Evolutionary conservation across 495 filamentous ascomycete genomes (phyloP).

Genomic region (Penicillium atrosanguineum): DNA sequence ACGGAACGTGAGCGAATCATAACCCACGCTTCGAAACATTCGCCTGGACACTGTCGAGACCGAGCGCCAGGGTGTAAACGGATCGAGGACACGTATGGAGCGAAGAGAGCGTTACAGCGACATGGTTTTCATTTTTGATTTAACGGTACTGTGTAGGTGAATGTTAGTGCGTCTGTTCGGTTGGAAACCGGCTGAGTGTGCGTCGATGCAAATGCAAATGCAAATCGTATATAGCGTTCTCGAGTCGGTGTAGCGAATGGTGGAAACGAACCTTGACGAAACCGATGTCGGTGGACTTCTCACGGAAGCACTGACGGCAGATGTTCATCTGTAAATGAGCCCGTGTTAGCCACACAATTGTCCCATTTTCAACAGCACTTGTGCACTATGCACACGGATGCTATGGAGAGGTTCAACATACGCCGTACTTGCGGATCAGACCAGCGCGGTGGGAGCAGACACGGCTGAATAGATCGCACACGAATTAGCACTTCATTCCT

Average conservation of each 20-base stretch:
- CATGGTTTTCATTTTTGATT: constrained; percentile 33
- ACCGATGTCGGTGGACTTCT: constrained; percentile 94
- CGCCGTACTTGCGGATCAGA: constrained; percentile 98
- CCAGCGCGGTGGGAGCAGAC: constrained; percentile 93
- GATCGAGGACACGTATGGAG: constrained; percentile 39
- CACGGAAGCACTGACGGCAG: constrained; percentile 99
- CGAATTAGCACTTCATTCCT: constrained; percentile 25
- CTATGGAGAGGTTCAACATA: constrained; percentile 50
- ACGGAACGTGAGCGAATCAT: constrained; percentile 15
- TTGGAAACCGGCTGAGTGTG: neutral
- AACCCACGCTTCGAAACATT: constrained; percentile 21
- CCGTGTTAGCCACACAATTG: constrained; percentile 20
- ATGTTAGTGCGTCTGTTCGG: constrained; percentile 11
- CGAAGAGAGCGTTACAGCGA: constrained; percentile 31
- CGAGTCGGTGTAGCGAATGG: constrained; percentile 1
- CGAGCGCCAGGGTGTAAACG: constrained; percentile 24
- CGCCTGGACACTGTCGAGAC: constrained; percentile 18
- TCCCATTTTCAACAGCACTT: neutral
- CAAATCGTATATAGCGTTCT: neutral
- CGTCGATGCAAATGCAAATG: neutral
- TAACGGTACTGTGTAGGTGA: constrained; percentile 50
- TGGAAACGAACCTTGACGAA: constrained; percentile 78
- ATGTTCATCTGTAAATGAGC: constrained; percentile 66
- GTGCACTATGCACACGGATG: neutral
- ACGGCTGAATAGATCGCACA: constrained; percentile 59